Percentiles rank a stretch among this genome's conserved stretches.
phyloP scores from a whole-genome alignment of 768 basidiomycete genomes.

The Mycena galopus region DNA sequence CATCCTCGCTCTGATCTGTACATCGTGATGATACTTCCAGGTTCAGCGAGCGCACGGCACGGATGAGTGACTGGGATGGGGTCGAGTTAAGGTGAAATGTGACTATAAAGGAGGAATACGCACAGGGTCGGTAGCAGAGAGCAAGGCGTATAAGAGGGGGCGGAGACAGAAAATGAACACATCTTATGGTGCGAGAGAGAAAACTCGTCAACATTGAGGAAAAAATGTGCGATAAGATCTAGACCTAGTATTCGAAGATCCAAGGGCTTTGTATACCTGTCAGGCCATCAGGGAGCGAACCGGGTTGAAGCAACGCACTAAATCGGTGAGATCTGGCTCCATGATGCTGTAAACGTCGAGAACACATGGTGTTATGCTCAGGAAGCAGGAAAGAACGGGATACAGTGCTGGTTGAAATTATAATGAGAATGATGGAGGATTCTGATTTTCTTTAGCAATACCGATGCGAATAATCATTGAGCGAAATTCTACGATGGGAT shows the following conservation, averaged over 20 bases:
- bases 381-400: not conserved
- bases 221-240: not conserved
- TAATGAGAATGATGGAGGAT: not conserved
- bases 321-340: not conserved
- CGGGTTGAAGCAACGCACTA: not conserved
- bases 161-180: not conserved
- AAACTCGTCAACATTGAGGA: not conserved
- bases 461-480: not conserved
- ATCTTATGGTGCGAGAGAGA: too few species aligned
- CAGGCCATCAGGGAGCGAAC: not conserved
- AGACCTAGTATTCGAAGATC: not conserved
- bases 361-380: not conserved
- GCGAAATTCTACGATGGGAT: not conserved
- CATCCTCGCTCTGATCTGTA: too few species aligned
- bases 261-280: not conserved
- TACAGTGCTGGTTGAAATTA: not conserved
- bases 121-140: not conserved
- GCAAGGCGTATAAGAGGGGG: not conserved
- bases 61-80: constrained; percentile 1
- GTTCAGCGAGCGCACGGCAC: not conserved
- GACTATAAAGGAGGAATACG: not conserved
- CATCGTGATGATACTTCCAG: too few species aligned
- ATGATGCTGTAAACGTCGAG: not conserved
- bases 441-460: not conserved
- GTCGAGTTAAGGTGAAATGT: not conserved